Percentiles rank a stretch among this genome's conserved stretches.
Evolutionary conservation across 805 yeast genomes (phyloP).

Genomic region (Candida stauntonica): DNA sequence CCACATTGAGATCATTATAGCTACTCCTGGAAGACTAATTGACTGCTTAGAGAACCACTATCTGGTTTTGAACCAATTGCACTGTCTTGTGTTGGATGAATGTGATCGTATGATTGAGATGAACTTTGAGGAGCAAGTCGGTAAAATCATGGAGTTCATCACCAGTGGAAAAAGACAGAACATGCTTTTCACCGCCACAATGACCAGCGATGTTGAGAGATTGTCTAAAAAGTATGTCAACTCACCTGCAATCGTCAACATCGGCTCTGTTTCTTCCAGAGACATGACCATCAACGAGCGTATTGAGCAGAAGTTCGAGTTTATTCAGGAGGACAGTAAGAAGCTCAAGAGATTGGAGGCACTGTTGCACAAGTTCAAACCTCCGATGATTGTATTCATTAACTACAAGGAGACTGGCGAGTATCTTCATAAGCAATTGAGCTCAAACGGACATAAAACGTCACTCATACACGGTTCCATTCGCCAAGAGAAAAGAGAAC

Average conservation of each 20-base stretch:
- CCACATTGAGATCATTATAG: constrained; percentile 54
- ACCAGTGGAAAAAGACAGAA: constrained; percentile 53
- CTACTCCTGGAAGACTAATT: constrained; percentile 89
- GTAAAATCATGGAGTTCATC: constrained; percentile 50
- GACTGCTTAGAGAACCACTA: constrained; percentile 74
- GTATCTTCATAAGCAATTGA: constrained; percentile 47
- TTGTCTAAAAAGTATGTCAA: constrained; percentile 59
- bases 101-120: constrained; percentile 94
- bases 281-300: constrained; percentile 38
- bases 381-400: constrained; percentile 77
- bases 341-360: constrained; percentile 41
- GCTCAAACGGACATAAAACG: constrained; percentile 41
- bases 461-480: constrained; percentile 83
- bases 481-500: constrained; percentile 79
- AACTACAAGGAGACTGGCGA: constrained; percentile 77
- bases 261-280: constrained; percentile 51
- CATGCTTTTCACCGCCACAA: constrained; percentile 93
- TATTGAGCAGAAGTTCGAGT: constrained; percentile 66
- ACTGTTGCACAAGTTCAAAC: constrained; percentile 35
- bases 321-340: constrained; percentile 39
- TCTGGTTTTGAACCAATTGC: constrained; percentile 54
- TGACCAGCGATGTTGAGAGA: constrained; percentile 69
- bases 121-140: constrained; percentile 85
- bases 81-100: constrained; percentile 79
- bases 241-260: constrained; percentile 57